Conservation (phyloP, 495 filamentous ascomycete species). For the Friedmanniomyces simplex region DNA sequence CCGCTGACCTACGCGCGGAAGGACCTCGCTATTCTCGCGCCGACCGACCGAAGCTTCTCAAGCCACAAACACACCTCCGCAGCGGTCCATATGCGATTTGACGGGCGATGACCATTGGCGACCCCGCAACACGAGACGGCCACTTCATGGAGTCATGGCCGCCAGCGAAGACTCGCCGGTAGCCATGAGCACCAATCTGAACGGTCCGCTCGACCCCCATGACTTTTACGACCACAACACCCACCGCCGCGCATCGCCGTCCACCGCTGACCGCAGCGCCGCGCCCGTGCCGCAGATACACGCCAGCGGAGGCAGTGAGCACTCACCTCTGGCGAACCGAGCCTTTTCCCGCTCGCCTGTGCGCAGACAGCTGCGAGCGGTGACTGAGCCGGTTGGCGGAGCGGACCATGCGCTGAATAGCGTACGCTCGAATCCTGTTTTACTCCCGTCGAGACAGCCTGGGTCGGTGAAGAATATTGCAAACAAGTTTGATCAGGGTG, state of each 20-base stretch:
- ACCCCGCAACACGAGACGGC: neutral
- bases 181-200: neutral
- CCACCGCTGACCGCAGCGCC: neutral
- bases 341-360: constrained; percentile 10
- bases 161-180: neutral
- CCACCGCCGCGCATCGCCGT: neutral
- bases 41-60: neutral
- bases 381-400: neutral
- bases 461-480: constrained; percentile 52
- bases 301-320: neutral
- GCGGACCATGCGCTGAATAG: constrained; percentile 6
- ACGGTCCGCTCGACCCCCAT: neutral
- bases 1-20: neutral
- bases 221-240: constrained; percentile 1
- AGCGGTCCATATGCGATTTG: neutral
- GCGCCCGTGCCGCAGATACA: neutral
- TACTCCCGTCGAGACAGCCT: constrained; percentile 26
- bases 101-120: constrained; percentile 5
- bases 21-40: neutral
- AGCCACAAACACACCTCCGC: neutral
- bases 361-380: neutral
- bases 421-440: constrained; percentile 14
- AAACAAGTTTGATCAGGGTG: constrained; percentile 47
- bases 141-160: constrained; percentile 2
- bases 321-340: neutral